Evolutionary conservation across 805 yeast genomes (phyloP), one percentile per base, ranked within the genome.

Genomic region (Kodamaea kaohsiungensis): DNA sequence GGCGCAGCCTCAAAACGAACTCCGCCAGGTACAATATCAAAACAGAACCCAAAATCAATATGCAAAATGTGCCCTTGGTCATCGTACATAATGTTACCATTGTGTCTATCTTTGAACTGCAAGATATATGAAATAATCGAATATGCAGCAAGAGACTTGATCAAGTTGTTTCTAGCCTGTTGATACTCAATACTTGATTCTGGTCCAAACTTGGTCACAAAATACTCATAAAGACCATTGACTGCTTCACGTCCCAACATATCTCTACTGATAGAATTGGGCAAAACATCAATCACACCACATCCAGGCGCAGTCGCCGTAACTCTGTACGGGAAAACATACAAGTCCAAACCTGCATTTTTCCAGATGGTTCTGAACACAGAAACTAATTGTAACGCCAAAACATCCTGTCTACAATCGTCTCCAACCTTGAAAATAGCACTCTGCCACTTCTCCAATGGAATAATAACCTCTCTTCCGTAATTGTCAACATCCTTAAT

Each of bases 241-340:
- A 95, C 99, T 0, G 99, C 99, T 67, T 95, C 99, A 65, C 99
- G 84, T 43, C 99, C 99, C 51, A 95, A 80, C 98, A 95, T 93
- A 72, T 95, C 99, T 73, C 99, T 85, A 43, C 97, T 91, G 25
- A 91, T 87, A 5, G 98, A 88, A 67, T 93, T 89, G 35, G 99
- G 99, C 60, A 95, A 79, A 33, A 96, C 99, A 68, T 96, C 99
- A 74, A 95, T 95, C 45, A 95, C 96, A 71, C 99, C 99, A 76
- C 98, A 92, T 0, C 99, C 99, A 1, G 99, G 98, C 2, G 97
- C 97, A 8, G 99, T 95, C 1, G 99, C 99, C 0, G 97, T 92
- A 22, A 95, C 99, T 60, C 98, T 77, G 71, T 95, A 83, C 1
- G 99, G 99, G 73, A 84, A 96, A 22, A 95, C 96, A 70, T 79